Percentiles rank a stretch among this genome's conserved stretches.
Conservation (phyloP, 805 yeast species). For the Yarrowia yakushimensis region DNA sequence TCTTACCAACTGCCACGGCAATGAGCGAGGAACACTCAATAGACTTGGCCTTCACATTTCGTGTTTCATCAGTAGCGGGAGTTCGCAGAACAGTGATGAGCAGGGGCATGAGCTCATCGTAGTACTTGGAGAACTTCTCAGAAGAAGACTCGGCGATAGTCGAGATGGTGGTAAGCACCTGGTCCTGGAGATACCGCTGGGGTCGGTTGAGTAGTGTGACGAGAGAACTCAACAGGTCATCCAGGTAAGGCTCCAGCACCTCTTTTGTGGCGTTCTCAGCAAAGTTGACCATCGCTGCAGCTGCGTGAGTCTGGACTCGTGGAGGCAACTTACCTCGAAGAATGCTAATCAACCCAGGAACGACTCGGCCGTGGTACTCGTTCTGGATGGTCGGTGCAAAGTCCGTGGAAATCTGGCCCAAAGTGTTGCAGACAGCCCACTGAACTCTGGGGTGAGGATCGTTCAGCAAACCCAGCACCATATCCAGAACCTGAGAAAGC, state of each 20-base stretch:
- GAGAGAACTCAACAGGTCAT: constrained; percentile 68
- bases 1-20: constrained; percentile 92
- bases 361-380: constrained; percentile 68
- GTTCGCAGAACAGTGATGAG: constrained; percentile 72
- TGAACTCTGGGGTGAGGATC: constrained; percentile 94
- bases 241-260: constrained; percentile 87
- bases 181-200: constrained; percentile 93
- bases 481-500: constrained; percentile 73
- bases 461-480: constrained; percentile 77
- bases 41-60: constrained; percentile 83
- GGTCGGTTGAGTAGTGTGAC: constrained; percentile 77
- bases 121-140: constrained; percentile 80
- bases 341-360: constrained; percentile 85
- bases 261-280: constrained; percentile 88
- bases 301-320: constrained; percentile 96
- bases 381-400: constrained; percentile 86
- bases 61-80: constrained; percentile 73
- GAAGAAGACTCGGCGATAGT: constrained; percentile 97
- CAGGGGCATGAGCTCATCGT: constrained; percentile 90
- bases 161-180: constrained; percentile 93
- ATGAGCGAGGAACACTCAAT: constrained; percentile 94
- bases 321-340: constrained; percentile 65
- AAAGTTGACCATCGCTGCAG: constrained; percentile 95
- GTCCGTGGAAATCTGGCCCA: constrained; percentile 96
- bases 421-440: constrained; percentile 93